A percentile compares a stretch with the other conserved stretches of the same genome.
Evolutionary conservation across 2,329 filamentous ascomycete species (phyloP).

Genomic region (Dothideomycetes sp.): DNA sequence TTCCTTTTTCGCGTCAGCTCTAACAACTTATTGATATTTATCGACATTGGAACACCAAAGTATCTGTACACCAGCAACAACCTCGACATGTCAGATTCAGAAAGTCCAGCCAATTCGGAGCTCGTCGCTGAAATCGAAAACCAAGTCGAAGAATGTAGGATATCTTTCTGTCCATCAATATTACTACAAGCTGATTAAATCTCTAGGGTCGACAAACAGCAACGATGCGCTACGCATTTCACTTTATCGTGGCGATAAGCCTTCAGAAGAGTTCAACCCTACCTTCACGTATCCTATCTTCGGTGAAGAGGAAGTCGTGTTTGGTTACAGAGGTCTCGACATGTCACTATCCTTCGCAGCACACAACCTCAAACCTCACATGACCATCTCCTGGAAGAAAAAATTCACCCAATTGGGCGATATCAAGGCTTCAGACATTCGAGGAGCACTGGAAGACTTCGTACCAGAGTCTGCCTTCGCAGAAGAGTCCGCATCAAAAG

Average conservation of each 20-base stretch:
- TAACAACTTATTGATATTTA: no score
- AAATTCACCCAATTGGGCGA: slow-evolving; percentile 63
- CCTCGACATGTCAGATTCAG: slow-evolving; percentile 7
- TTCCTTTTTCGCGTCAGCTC: no score
- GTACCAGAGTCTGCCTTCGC: slow-evolving; percentile 46
- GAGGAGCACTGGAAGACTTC: slow-evolving; percentile 53
- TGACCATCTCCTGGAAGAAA: slow-evolving; percentile 61
- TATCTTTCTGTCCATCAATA: not conserved
- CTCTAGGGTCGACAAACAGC: slow-evolving; percentile 46
- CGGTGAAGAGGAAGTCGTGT: slow-evolving; percentile 83
- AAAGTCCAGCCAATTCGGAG: slow-evolving; percentile 11
- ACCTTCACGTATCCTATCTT: slow-evolving; percentile 88
- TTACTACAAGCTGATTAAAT: slow-evolving; percentile 1
- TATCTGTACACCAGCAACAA: no score
- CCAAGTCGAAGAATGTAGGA: slow-evolving; percentile 16
- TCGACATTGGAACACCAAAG: no score
- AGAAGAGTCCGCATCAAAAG: slow-evolving; percentile 13
- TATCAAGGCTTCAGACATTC: slow-evolving; percentile 59
- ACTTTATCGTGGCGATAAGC: slow-evolving; percentile 43
- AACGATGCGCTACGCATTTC: slow-evolving; percentile 56
- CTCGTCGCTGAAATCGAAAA: slow-evolving; percentile 10
- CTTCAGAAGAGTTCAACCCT: slow-evolving; percentile 66
- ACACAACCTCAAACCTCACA: slow-evolving; percentile 68
- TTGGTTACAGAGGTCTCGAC: slow-evolving; percentile 75
- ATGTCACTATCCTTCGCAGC: slow-evolving; percentile 62